phyloP scores from a whole-genome alignment of 192 early-diverging fungal genomes.

The Endogone sp. region DNA sequence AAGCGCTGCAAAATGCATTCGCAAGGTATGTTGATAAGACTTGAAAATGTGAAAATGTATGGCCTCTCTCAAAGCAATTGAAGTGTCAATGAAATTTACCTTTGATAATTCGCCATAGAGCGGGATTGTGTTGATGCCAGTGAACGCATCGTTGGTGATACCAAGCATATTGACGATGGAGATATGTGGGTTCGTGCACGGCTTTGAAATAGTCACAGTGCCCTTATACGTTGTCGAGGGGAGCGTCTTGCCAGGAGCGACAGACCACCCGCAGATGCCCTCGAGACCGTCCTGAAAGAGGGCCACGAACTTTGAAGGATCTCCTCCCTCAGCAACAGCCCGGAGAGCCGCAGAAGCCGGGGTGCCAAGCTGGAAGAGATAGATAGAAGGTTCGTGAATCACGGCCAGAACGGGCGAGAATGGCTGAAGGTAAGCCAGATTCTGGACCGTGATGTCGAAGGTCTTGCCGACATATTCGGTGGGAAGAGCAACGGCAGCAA shows the following conservation, averaged over 20 bases:
- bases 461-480: neutral
- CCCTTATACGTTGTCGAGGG: neutral
- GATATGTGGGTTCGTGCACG: neutral
- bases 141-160: neutral
- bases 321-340: neutral
- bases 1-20: neutral
- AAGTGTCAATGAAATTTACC: too few relatives aligned
- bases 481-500: neutral
- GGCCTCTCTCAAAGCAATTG: too few relatives aligned
- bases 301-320: neutral
- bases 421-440: neutral
- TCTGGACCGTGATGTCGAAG: neutral
- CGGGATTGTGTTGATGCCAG: neutral
- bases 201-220: neutral
- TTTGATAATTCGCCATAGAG: neutral
- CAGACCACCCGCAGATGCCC: neutral
- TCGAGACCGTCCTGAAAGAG: neutral
- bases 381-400: neutral
- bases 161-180: neutral
- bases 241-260: neutral
- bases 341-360: neutral
- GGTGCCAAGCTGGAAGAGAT: neutral
- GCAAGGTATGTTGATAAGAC: neutral
- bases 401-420: neutral
- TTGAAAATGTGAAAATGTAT: too few relatives aligned